Conservation (phyloP, 352 stramenopile genomes). For the Globisporangium recalcitrans region DNA sequence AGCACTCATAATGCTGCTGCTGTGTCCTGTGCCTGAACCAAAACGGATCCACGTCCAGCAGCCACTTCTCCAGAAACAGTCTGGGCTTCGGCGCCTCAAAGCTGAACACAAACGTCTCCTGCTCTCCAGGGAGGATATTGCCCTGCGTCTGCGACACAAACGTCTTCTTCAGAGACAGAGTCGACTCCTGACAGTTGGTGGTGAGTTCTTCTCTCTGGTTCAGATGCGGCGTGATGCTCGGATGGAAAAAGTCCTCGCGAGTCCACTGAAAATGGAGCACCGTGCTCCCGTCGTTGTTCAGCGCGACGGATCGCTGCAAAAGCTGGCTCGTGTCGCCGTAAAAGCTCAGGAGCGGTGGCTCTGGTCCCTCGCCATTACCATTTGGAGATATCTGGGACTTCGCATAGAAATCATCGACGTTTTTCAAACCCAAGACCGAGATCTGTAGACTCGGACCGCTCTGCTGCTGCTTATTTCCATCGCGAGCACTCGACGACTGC, state of each 20-base stretch:
- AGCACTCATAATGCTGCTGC: background rate
- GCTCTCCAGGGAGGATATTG: constrained; percentile 49
- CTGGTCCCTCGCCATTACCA: background rate
- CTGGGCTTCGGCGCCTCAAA: constrained; percentile 45
- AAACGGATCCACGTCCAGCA: constrained; percentile 50
- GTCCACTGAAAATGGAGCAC: constrained; percentile 61
- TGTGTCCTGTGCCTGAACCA: background rate
- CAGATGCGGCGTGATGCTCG: constrained; percentile 25
- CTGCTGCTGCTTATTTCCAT: background rate
- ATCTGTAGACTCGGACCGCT: constrained; percentile 4
- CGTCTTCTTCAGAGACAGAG: constrained; percentile 15
- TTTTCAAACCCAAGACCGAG: background rate
- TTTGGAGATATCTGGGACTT: background rate
- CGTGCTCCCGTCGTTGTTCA: constrained; percentile 51
- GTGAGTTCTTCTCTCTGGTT: background rate
- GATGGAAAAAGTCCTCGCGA: constrained; percentile 25
- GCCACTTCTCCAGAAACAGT: constrained; percentile 66
- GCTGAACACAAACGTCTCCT: constrained; percentile 48
- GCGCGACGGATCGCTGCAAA: constrained; percentile 31
- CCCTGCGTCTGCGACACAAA: constrained; percentile 44
- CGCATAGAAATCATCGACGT: background rate
- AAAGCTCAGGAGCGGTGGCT: constrained; percentile 35
- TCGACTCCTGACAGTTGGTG: constrained; percentile 15
- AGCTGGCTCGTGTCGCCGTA: constrained; percentile 32
- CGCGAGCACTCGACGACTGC: background rate